Conservation (phyloP, 768 basidiomycete species). For the Omphalotus guepiniiformis region DNA sequence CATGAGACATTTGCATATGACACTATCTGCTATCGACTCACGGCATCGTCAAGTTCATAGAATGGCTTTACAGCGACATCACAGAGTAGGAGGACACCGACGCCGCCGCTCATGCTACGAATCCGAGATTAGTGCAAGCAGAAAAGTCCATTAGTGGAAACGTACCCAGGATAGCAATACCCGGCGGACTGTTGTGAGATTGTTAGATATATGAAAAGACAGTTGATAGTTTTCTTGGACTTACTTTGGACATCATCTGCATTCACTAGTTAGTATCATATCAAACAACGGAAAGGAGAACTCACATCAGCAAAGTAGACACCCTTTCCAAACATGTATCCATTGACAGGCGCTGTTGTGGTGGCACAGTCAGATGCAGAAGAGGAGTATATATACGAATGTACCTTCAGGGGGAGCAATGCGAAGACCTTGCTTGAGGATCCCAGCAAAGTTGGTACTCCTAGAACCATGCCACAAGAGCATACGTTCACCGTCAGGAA, state of each 20-base stretch:
- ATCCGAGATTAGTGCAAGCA: slow-evolving; percentile 7
- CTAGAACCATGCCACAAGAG: slow-evolving; percentile 63
- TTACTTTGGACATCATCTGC: slow-evolving; percentile 62
- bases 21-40: slow-evolving; percentile 14
- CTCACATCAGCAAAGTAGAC: slow-evolving; percentile 62
- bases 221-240: slow-evolving; percentile 8
- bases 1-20: background rate
- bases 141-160: slow-evolving; percentile 3
- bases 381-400: slow-evolving; percentile 7
- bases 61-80: slow-evolving; percentile 57
- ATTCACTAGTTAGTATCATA: slow-evolving; percentile 4
- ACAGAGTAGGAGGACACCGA: slow-evolving; percentile 55
- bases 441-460: slow-evolving; percentile 62
- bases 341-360: slow-evolving; percentile 42
- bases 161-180: slow-evolving; percentile 50
- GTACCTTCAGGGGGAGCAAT: slow-evolving; percentile 63
- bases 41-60: slow-evolving; percentile 40
- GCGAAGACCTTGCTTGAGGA: slow-evolving; percentile 56
- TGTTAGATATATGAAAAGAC: background rate
- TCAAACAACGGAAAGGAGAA: background rate
- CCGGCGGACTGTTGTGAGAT: slow-evolving; percentile 42
- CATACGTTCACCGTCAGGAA: slow-evolving; percentile 45
- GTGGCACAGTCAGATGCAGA: no score
- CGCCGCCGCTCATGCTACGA: slow-evolving; percentile 43
- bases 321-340: slow-evolving; percentile 67